Percentiles rank a stretch among this genome's conserved stretches.
These are phyloP conservation scores for Fusarium pseudonygamai DNA, from an alignment of 2,329 filamentous ascomycete genomes.

Conservation along the genomic window DNA sequence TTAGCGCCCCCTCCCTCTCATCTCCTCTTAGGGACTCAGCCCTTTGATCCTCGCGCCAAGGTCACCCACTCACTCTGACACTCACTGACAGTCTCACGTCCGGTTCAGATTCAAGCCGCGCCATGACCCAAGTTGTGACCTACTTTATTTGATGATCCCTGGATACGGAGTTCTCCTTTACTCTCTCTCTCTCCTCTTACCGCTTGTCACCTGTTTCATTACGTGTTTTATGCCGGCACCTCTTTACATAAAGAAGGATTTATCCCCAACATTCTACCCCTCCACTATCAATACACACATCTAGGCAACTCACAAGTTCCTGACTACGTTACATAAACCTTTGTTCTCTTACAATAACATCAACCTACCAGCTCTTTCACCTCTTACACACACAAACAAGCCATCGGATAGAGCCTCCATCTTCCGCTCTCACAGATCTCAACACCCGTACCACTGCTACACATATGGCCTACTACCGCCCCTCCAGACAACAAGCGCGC, in stretches of 20 bases:
- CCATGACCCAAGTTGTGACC: constrained; percentile 10
- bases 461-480: constrained; percentile 41
- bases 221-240: constrained; percentile 3
- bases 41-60: constrained; percentile 4
- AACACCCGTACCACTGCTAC: background rate
- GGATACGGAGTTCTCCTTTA: background rate
- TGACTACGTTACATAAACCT: background rate
- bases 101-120: background rate
- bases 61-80: background rate
- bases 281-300: constrained; percentile 16
- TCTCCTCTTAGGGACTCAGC: background rate
- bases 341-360: background rate
- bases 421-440: background rate
- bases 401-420: background rate
- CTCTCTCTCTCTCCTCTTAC: constrained; percentile 4
- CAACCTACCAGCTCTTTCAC: background rate
- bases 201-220: constrained; percentile 12
- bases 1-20: constrained; percentile 27
- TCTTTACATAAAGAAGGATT: constrained; percentile 36
- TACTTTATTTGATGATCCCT: constrained; percentile 2
- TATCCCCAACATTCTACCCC: constrained; percentile 7
- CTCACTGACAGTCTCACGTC: background rate
- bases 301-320: background rate
- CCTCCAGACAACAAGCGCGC: constrained; percentile 37
- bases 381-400: background rate